Evolutionary conservation across 148 eudicot genomes (phyloP).

Genomic region (Dysphania ambrosioides): DNA sequence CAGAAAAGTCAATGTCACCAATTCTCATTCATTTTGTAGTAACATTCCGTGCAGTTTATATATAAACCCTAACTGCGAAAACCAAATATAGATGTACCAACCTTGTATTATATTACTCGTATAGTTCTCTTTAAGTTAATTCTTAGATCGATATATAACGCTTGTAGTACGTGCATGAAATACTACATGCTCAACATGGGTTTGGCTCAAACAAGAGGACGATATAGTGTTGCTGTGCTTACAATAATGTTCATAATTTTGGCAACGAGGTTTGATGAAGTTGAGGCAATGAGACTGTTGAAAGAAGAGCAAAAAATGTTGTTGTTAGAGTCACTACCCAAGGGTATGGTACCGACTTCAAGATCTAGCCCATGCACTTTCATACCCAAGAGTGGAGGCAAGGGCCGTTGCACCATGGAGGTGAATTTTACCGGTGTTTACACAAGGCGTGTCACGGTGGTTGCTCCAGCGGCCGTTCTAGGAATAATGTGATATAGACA

Average conservation of each 20-base stretch:
- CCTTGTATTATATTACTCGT: no score
- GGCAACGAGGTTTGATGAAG: conserved; percentile 12
- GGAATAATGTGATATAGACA: neutral
- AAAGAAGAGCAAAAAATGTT: conserved; percentile 18
- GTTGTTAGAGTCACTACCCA: conserved; percentile 26
- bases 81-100: no score
- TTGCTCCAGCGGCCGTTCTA: neutral
- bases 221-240: neutral
- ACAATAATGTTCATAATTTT: conserved; percentile 5
- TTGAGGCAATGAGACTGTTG: conserved; percentile 29
- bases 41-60: conserved; percentile 20
- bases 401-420: conserved; percentile 27
- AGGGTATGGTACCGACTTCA: conserved; percentile 19
- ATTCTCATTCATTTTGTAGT: conserved; percentile 6
- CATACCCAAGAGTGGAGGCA: conserved; percentile 27
- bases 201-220: conserved; percentile 9
- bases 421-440: conserved; percentile 9
- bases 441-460: neutral
- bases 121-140: no score
- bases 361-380: conserved; percentile 31
- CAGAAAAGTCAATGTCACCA: conserved; percentile 18
- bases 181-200: neutral
- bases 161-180: no score
- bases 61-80: no score
- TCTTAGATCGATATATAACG: no score